phyloP scores from a whole-genome alignment of 495 filamentous ascomycete genomes.

The Daldinia caldariorum region DNA sequence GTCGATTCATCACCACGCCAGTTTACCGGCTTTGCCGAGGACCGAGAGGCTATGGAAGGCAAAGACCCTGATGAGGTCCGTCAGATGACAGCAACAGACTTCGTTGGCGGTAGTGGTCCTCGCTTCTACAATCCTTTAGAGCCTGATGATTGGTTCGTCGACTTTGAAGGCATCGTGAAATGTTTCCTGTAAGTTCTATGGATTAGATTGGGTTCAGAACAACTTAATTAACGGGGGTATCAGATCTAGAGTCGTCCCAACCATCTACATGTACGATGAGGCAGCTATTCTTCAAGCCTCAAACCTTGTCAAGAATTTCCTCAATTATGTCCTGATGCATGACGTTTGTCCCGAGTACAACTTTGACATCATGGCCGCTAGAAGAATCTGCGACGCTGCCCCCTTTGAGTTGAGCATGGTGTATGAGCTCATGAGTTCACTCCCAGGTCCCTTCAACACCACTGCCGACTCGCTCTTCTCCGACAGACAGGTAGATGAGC shows the following conservation, averaged over 20 bases:
- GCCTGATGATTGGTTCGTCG: constrained; percentile 71
- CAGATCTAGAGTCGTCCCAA: constrained; percentile 52
- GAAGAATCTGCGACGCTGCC: constrained; percentile 72
- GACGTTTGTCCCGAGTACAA: constrained; percentile 85
- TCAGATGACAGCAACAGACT: constrained; percentile 67
- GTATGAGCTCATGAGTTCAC: constrained; percentile 54
- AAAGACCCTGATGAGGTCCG: constrained; percentile 68
- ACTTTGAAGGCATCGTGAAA: constrained; percentile 79
- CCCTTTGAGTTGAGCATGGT: constrained; percentile 71
- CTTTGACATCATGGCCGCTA: constrained; percentile 71
- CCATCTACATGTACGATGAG: constrained; percentile 42
- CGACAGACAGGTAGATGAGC: constrained; percentile 28
- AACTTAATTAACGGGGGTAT: constrained; percentile 41
- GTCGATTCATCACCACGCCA: constrained; percentile 72
- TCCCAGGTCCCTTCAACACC: constrained; percentile 82
- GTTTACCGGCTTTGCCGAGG: constrained; percentile 69
- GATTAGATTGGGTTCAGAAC: constrained; percentile 23
- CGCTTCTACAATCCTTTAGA: constrained; percentile 59
- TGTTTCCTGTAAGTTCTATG: constrained; percentile 74
- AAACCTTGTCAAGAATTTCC: constrained; percentile 79
- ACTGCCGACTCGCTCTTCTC: constrained; percentile 50
- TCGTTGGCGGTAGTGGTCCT: constrained; percentile 54
- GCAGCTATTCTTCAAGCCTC: constrained; percentile 42
- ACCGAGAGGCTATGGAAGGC: constrained; percentile 63
- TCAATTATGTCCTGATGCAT: constrained; percentile 86